Percentiles rank a stretch among this genome's conserved stretches.
phyloP scores from a whole-genome alignment of 768 basidiomycete genomes.

The Rhizopogon sp. region DNA sequence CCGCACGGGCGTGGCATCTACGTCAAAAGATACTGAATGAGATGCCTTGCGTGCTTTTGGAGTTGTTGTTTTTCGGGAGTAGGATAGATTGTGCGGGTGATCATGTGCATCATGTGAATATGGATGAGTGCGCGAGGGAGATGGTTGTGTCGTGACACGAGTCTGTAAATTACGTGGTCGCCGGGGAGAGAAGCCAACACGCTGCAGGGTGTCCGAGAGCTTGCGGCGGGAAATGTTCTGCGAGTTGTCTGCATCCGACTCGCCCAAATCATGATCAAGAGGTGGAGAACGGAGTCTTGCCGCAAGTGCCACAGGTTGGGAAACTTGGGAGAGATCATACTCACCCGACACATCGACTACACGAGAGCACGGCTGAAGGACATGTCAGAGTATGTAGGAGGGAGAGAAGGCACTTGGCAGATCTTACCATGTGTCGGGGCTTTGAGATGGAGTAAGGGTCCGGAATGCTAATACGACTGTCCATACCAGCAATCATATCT shows the following conservation, averaged over 20 bases:
- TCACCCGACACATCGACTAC: slow-evolving; percentile 59
- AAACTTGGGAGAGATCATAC: slow-evolving; percentile 55
- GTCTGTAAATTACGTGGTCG: slow-evolving; percentile 52
- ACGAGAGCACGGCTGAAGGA: slow-evolving; percentile 32
- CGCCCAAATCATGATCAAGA: slow-evolving; percentile 42
- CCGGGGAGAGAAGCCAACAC: slow-evolving; percentile 69
- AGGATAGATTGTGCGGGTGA: not conserved
- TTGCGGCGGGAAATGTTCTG: slow-evolving; percentile 49
- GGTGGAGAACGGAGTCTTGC: slow-evolving; percentile 42
- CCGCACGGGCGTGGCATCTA: slow-evolving; percentile 20
- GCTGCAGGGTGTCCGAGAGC: slow-evolving; percentile 66
- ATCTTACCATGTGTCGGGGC: slow-evolving; percentile 43
- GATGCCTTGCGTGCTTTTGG: slow-evolving; percentile 27
- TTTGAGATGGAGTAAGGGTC: slow-evolving; percentile 45
- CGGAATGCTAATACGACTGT: slow-evolving; percentile 51
- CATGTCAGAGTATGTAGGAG: slow-evolving; percentile 1
- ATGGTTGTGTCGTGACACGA: slow-evolving; percentile 16
- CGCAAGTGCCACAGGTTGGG: slow-evolving; percentile 38
- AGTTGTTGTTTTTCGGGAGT: slow-evolving; percentile 22
- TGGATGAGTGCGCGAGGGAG: slow-evolving; percentile 8
- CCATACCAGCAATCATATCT: slow-evolving; percentile 62
- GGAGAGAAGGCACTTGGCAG: not conserved
- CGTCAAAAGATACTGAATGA: slow-evolving; percentile 23
- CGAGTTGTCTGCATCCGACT: slow-evolving; percentile 42
- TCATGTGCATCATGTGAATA: slow-evolving; percentile 7